Base-by-base conservation (phyloP, 2,329 filamentous ascomycete genomes). In the Tolypocladium tropicale region DNA sequence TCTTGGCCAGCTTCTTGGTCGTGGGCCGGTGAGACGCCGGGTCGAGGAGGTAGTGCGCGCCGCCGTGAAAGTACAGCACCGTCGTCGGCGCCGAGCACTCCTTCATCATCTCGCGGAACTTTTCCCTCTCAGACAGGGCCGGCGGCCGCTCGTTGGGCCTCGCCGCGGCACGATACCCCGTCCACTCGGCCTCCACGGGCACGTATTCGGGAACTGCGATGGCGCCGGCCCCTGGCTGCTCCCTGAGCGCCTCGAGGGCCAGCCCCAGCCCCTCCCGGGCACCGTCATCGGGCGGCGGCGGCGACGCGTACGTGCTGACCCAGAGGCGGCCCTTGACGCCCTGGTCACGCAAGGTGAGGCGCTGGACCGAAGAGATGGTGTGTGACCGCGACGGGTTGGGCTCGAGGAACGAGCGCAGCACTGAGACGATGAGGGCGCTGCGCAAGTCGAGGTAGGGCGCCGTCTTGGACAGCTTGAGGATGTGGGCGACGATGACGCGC, bases 321-420 rank as follows among this genome's bases (percentile, higher is more conserved):
- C 92, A 96, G 61, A 94, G 83, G 49, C 81, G 82, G 4, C 90
- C 90, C 67, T 89, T 91, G 65, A 95, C 76, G 0, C 82, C 84
- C 0, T 80, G 80, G 55, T 88, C 86, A 56, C 76, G 81, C 49
- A 81, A 72, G 1, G 82, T 80, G n/a, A 81, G 63, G 46, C 72
- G 74, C 70, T 96, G 93, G 7, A 80, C 72, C 58, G 83, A 78
- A 0, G 79, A 75, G 28, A 95, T 72, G 30, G 82, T 76, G 12
- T 63, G 67, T 0, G 77, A 75, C 18, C 71, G 73, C 2, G 71
- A 69, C 3, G 74, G 51, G 23, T 54, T 50, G 21, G 57, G 72
- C 16, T 69, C 60, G 28, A 90, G 68, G 55, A 90, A 75, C 0
- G 81, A 81, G 23, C 89, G 85, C n/a, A 96, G 69, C 18, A 94